These are phyloP conservation scores for Uncinocarpus reesii DNA, from an alignment of 2,329 filamentous ascomycete species.

Conservation along the genomic window DNA sequence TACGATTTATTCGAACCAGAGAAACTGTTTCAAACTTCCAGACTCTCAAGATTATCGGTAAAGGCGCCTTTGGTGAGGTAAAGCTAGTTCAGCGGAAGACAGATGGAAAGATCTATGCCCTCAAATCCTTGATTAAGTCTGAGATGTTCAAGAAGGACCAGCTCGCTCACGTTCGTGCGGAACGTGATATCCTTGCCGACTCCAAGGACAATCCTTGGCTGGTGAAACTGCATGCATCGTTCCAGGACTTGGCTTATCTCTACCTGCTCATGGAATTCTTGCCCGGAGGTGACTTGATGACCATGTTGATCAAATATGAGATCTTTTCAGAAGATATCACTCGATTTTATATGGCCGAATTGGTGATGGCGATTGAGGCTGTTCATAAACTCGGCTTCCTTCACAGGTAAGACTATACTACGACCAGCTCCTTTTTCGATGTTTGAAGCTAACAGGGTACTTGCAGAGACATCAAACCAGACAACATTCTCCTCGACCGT, in stretches of 20 bases:
- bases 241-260: slow-evolving; percentile 90
- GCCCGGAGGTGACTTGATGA: slow-evolving; percentile 97
- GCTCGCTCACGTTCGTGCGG: slow-evolving; percentile 89
- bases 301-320: slow-evolving; percentile 99
- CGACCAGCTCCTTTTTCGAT: not conserved
- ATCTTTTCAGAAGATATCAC: slow-evolving; percentile 99
- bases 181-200: slow-evolving; percentile 94
- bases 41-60: slow-evolving; percentile 96
- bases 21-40: slow-evolving; percentile 91
- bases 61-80: slow-evolving; percentile 97
- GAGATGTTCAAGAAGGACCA: slow-evolving; percentile 99
- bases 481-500: slow-evolving; percentile 92
- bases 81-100: slow-evolving; percentile 94
- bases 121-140: slow-evolving; percentile 96
- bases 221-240: slow-evolving; percentile 95
- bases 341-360: slow-evolving; percentile 97
- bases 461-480: slow-evolving; percentile 88
- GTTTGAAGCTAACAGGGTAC: not conserved
- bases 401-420: slow-evolving; percentile 85
- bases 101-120: slow-evolving; percentile 92
- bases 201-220: slow-evolving; percentile 97
- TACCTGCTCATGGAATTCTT: slow-evolving; percentile 99
- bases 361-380: slow-evolving; percentile 94
- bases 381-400: slow-evolving; percentile 98
- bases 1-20: slow-evolving; percentile 93